A percentile compares a stretch with the other conserved stretches of the same genome.
Evolutionary conservation across 2,329 filamentous ascomycete genomes (phyloP).

Genomic region (Botrytis paeoniae): DNA sequence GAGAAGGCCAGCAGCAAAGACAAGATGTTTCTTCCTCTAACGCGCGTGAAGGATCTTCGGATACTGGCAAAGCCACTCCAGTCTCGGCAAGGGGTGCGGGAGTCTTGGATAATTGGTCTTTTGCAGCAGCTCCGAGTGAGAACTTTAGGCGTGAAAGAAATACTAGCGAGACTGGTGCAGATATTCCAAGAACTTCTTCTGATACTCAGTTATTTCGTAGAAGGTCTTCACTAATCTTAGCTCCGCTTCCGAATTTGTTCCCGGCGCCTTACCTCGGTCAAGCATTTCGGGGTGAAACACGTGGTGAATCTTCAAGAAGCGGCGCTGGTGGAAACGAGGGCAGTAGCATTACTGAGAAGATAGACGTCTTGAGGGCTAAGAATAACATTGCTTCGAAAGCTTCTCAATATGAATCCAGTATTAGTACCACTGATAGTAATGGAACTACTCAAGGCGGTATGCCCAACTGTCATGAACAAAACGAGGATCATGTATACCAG

Average conservation of each 20-base stretch:
- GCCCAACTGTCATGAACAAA: background rate
- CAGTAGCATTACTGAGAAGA: background rate
- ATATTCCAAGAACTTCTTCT: background rate
- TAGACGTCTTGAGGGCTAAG: background rate
- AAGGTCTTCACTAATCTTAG: background rate
- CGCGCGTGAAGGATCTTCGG: background rate
- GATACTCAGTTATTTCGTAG: background rate
- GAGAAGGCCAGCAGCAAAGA: background rate
- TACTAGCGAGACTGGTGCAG: background rate
- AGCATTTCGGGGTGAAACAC: background rate
- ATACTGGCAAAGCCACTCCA: rapidly evolving
- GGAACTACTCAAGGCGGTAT: background rate
- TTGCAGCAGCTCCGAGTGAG: background rate
- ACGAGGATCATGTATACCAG: background rate
- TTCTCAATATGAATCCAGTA: background rate
- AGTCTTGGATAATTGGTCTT: background rate
- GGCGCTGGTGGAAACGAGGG: background rate
- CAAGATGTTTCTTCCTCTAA: background rate
- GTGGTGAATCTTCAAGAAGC: background rate
- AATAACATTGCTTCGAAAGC: background rate
- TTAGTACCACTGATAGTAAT: background rate
- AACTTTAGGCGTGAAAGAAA: background rate
- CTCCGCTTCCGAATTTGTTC: background rate
- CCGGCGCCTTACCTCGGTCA: background rate
- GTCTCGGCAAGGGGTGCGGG: background rate